Conservation (phyloP, 768 basidiomycete species). For the Trametes cubensis region DNA sequence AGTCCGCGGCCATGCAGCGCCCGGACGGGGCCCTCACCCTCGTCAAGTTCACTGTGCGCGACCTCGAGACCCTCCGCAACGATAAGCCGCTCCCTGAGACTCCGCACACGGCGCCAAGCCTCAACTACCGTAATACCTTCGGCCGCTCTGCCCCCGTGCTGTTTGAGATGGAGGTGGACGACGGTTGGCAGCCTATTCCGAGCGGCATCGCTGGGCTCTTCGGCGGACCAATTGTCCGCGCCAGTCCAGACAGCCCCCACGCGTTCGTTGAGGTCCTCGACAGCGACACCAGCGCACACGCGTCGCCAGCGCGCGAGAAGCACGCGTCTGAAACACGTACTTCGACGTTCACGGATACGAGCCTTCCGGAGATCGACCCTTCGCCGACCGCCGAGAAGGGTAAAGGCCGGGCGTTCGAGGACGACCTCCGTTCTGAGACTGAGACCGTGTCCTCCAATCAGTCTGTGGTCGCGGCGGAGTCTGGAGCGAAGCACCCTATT, state of each 20-base stretch:
- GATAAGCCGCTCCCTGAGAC: conserved; percentile 38
- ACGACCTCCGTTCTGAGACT: conserved; percentile 34
- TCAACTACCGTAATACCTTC: conserved; percentile 59
- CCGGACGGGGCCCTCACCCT: conserved; percentile 29
- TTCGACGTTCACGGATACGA: conserved; percentile 28
- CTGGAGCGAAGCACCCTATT: conserved; percentile 58
- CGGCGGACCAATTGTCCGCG: conserved; percentile 14
- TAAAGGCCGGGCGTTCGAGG: conserved; percentile 46
- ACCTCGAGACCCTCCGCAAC: conserved; percentile 47
- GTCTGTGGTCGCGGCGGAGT: conserved; percentile 45
- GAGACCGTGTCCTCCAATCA: conserved; percentile 42
- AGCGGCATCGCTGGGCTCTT: conserved; percentile 43
- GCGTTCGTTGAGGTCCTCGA: conserved; percentile 65
- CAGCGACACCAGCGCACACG: conserved; percentile 37
- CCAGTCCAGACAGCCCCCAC: conserved; percentile 50
- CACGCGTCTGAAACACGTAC: conserved; percentile 26
- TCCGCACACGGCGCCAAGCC: conserved; percentile 31
- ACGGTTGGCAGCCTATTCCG: conserved; percentile 68
- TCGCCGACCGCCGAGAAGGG: conserved; percentile 44
- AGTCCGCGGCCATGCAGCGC: conserved; percentile 29
- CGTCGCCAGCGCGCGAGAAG: conserved; percentile 31
- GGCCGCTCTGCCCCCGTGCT: conserved; percentile 50
- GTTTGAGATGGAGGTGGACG: conserved; percentile 47
- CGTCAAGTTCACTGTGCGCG: conserved; percentile 66
- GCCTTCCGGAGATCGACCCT: conserved; percentile 17